A percentile compares a stretch with the other conserved stretches of the same genome.
Evolutionary conservation across 1,284 basidiomycete genomes (phyloP).

Genomic region (Trametes sp.): DNA sequence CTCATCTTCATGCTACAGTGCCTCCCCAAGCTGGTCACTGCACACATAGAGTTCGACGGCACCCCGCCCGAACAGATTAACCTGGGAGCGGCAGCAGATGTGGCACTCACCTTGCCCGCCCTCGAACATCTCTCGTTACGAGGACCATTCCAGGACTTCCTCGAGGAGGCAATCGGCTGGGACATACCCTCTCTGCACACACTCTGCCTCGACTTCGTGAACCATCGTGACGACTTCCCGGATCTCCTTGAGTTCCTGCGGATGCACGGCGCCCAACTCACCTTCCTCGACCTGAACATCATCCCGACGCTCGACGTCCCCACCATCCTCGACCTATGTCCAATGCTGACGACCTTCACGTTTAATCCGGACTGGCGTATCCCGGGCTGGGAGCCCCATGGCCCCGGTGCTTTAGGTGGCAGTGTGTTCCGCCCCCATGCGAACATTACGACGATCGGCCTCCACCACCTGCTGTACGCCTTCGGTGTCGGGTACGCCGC

Average conservation of each 20-base stretch:
- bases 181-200: slow-evolving; percentile 61
- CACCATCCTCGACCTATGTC: slow-evolving; percentile 67
- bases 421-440: slow-evolving; percentile 61
- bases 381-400: slow-evolving; percentile 36
- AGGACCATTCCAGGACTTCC: slow-evolving; percentile 65
- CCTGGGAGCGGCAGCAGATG: slow-evolving; percentile 64
- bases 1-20: slow-evolving; percentile 72
- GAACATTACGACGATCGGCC: slow-evolving; percentile 65
- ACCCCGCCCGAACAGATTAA: slow-evolving; percentile 40
- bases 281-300: slow-evolving; percentile 69
- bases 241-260: slow-evolving; percentile 66
- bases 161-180: slow-evolving; percentile 74
- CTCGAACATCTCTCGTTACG: slow-evolving; percentile 68
- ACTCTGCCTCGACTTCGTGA: slow-evolving; percentile 61
- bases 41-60: slow-evolving; percentile 61
- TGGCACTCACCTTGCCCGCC: slow-evolving; percentile 60
- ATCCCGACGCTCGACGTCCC: slow-evolving; percentile 61
- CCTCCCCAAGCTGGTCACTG: slow-evolving; percentile 59
- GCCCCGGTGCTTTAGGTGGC: slow-evolving; percentile 48
- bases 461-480: slow-evolving; percentile 72
- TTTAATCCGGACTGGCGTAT: slow-evolving; percentile 79
- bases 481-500: slow-evolving; percentile 66
- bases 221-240: slow-evolving; percentile 57
- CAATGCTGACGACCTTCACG: slow-evolving; percentile 62
- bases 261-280: slow-evolving; percentile 60